These are phyloP conservation scores for Colletotrichum destructivum DNA, from an alignment of 2,329 filamentous ascomycete genomes.

Conservation along the genomic window DNA sequence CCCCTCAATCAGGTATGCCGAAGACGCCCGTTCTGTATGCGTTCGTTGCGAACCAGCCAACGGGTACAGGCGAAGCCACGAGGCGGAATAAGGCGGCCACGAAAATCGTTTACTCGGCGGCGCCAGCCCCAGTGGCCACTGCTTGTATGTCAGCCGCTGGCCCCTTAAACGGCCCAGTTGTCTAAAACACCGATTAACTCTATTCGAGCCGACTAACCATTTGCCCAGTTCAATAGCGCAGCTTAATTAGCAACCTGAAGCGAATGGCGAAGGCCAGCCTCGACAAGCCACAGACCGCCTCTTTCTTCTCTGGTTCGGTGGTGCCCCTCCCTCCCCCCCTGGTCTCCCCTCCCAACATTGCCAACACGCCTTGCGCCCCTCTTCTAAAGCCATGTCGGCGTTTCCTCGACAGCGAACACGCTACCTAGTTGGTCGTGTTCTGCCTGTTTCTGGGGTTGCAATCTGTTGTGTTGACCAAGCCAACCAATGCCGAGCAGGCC, in stretches of 20 bases:
- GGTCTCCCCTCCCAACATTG: not conserved
- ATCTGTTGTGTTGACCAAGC: constrained; percentile 6
- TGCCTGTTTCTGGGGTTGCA: constrained; percentile 1
- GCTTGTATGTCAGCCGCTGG: not conserved
- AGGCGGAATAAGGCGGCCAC: not conserved
- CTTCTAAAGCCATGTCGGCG: not conserved
- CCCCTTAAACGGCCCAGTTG: constrained; percentile 16
- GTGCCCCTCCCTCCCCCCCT: not conserved
- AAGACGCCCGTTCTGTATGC: not conserved
- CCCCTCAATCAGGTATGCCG: not conserved
- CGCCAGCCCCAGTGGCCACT: not conserved
- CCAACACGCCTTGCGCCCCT: not conserved
- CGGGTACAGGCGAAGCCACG: not conserved
- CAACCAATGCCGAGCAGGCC: constrained; percentile 10
- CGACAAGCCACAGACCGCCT: constrained; percentile 16
- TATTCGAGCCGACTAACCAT: constrained; percentile 24
- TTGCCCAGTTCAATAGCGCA: constrained; percentile 30
- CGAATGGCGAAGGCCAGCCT: constrained; percentile 2
- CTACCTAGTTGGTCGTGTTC: not conserved
- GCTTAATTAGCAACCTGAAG: not conserved
- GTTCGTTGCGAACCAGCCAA: not conserved
- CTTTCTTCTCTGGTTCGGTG: not conserved
- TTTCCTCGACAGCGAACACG: not conserved
- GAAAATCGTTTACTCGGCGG: not conserved
- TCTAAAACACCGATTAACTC: constrained; percentile 20